Percentiles rank a stretch among this genome's conserved stretches.
Evolutionary conservation across 495 filamentous ascomycete species (phyloP).

Genomic region (Penicillium argentinense): DNA sequence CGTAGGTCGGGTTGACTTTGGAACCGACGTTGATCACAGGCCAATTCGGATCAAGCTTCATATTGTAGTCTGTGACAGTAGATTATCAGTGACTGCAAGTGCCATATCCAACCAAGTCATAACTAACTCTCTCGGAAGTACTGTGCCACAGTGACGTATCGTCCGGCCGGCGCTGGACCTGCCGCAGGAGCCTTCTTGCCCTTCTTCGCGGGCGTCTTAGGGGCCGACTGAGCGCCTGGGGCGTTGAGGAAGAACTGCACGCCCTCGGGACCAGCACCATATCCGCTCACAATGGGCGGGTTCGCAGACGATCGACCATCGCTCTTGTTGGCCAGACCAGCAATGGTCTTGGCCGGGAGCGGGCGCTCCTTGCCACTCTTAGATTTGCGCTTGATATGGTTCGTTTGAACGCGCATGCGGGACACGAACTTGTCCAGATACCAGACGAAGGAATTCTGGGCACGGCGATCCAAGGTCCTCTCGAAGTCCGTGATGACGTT

Average conservation of each 20-base stretch:
- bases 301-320: conserved; percentile 36
- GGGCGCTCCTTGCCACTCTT: conserved; percentile 32
- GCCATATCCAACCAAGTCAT: neutral
- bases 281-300: conserved; percentile 29
- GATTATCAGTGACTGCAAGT: neutral
- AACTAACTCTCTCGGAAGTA: conserved; percentile 52
- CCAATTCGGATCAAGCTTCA: conserved; percentile 35
- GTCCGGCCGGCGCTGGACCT: conserved; percentile 32
- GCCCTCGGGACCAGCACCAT: conserved; percentile 44
- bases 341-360: conserved; percentile 44
- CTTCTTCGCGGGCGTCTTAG: conserved; percentile 32
- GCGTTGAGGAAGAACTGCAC: conserved; percentile 46
- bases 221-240: conserved; percentile 15
- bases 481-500: conserved; percentile 18
- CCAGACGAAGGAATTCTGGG: no score
- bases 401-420: conserved; percentile 41
- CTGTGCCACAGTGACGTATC: conserved; percentile 50
- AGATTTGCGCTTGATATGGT: conserved; percentile 37
- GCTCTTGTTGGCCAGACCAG: conserved; percentile 40
- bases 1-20: conserved; percentile 55
- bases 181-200: conserved; percentile 31
- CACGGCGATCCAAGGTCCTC: no score
- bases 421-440: conserved; percentile 47
- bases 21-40: conserved; percentile 75
- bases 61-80: conserved; percentile 41